A percentile compares a stretch with the other conserved stretches of the same genome.
Evolutionary conservation across 164 flowering plant species (phyloP).

Genomic region (Berberis thunbergii): DNA sequence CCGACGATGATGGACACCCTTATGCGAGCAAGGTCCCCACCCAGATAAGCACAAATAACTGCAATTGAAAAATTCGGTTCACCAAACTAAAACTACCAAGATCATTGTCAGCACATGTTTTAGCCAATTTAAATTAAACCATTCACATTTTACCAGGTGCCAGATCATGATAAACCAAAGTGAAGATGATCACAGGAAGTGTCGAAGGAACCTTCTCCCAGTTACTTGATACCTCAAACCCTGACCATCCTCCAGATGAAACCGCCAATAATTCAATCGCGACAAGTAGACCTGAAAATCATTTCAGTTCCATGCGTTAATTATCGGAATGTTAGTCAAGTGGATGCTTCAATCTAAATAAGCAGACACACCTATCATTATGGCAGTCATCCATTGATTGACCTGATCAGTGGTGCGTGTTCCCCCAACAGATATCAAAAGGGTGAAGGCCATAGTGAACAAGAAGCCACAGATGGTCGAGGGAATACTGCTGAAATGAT

Average conservation of each 20-base stretch:
- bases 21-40: conserved; percentile 47
- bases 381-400: conserved; percentile 63
- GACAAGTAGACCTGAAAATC: conserved; percentile 41
- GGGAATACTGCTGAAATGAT: conserved; percentile 41
- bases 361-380: conserved; percentile 44
- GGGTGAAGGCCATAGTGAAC: conserved; percentile 42
- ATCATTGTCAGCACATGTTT: neutral
- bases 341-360: neutral
- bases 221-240: conserved; percentile 30
- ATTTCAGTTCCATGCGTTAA: neutral
- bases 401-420: conserved; percentile 51
- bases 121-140: neutral
- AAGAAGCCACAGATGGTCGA: conserved; percentile 39
- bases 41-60: conserved; percentile 78
- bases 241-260: conserved; percentile 57
- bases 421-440: conserved; percentile 55
- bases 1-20: conserved; percentile 52
- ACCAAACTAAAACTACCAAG: neutral
- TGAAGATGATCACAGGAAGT: conserved; percentile 62
- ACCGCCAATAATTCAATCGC: conserved; percentile 50
- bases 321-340: neutral
- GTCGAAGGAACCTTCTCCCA: conserved; percentile 58
- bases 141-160: conserved; percentile 38
- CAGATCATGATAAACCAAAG: conserved; percentile 68
- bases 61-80: conserved; percentile 4